Conservation (phyloP, 2,329 filamentous ascomycete species). For the Aureobasidium melanogenum region DNA sequence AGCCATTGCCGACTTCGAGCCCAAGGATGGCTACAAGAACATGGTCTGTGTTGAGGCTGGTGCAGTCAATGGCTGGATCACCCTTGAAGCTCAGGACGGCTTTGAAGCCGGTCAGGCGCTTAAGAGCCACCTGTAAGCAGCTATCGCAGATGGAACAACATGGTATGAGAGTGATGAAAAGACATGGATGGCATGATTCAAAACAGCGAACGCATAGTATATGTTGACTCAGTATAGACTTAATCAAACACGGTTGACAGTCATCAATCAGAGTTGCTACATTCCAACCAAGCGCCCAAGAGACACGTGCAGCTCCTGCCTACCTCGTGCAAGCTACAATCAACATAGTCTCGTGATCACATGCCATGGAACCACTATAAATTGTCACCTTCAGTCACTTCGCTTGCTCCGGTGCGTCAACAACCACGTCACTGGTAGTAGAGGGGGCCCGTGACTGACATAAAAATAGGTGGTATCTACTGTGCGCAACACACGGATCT, state of each 20-base stretch:
- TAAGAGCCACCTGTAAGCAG: conserved; percentile 20
- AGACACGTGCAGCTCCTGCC: no score
- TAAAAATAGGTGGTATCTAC: no score
- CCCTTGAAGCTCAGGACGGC: conserved; percentile 67
- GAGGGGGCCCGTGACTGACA: no score
- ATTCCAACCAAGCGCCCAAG: no score
- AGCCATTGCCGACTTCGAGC: conserved; percentile 76
- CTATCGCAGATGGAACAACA: neutral
- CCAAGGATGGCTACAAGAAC: conserved; percentile 80
- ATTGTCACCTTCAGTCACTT: no score
- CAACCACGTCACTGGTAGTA: no score
- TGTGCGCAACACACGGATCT: no score
- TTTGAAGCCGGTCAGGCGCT: conserved; percentile 57
- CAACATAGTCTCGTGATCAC: no score
- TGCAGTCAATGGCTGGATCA: conserved; percentile 71
- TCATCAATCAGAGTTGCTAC: no score
- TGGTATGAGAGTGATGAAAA: neutral
- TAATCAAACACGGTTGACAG: neutral
- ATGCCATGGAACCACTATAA: no score
- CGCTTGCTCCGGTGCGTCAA: no score
- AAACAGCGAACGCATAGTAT: neutral
- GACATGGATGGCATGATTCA: neutral
- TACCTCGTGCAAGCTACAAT: no score
- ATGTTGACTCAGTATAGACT: neutral
- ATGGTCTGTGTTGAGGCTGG: conserved; percentile 96